A percentile compares a stretch with the other conserved stretches of the same genome.
phyloP scores from a whole-genome alignment of 2,329 filamentous ascomycete genomes.

The Diaporthe aspalathi region DNA sequence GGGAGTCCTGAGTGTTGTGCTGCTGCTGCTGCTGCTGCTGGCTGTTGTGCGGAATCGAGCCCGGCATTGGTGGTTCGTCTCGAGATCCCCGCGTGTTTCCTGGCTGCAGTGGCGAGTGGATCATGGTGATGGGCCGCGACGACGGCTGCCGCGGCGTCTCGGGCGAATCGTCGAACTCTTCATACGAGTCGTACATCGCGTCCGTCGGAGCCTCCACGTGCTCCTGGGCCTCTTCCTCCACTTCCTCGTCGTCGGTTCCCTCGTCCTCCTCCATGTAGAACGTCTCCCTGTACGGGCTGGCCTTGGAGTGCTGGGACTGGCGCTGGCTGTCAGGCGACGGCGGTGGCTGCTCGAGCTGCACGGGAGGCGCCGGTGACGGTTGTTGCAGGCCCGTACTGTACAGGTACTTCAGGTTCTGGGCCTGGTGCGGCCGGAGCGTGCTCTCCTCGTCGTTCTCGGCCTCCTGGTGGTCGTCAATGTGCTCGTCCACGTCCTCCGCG shows the following conservation, averaged over 20 bases:
- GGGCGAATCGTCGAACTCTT: slow-evolving; percentile 34
- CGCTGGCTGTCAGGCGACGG: slow-evolving; percentile 3
- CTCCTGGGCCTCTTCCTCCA: not conserved
- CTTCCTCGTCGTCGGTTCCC: slow-evolving; percentile 35
- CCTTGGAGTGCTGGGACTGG: slow-evolving; percentile 13
- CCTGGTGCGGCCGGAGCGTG: slow-evolving; percentile 35
- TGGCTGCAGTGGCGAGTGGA: slow-evolving; percentile 31
- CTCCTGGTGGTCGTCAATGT: slow-evolving; percentile 28
- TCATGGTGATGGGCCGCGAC: slow-evolving; percentile 24
- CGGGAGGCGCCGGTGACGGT: slow-evolving; percentile 5
- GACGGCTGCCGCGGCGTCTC: slow-evolving; percentile 31
- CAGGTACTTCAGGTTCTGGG: slow-evolving; percentile 33
- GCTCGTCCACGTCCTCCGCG: slow-evolving; percentile 22
- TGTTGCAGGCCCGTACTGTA: slow-evolving; percentile 18
- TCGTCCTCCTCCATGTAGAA: slow-evolving; percentile 39
- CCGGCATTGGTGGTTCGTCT: slow-evolving; percentile 9
- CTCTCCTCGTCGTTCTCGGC: slow-evolving; percentile 34
- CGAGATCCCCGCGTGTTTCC: not conserved
- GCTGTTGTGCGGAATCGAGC: not conserved
- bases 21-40: slow-evolving; percentile 3
- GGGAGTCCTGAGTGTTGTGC: not conserved
- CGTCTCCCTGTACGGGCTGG: slow-evolving; percentile 36
- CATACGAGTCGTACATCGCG: slow-evolving; percentile 35
- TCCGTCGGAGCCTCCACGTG: slow-evolving; percentile 21
- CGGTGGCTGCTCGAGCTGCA: slow-evolving; percentile 3